Evolutionary conservation across 129 eudicot genomes (phyloP), one percentile per base, ranked within the genome.

Genomic region (Dittrichia graveolens): DNA sequence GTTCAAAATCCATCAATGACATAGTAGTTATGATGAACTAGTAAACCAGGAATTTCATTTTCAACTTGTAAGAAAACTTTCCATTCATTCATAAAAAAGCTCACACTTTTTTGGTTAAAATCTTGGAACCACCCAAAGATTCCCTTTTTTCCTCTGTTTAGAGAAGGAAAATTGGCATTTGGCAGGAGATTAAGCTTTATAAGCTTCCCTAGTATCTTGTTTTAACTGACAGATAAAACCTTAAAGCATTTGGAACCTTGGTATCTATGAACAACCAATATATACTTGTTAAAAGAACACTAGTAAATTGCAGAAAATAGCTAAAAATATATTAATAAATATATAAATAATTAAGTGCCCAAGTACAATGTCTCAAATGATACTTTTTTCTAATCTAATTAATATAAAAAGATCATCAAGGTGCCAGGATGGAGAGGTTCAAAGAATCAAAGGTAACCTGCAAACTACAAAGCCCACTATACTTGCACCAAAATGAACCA

Each of bases 341-440:
- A 2, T 4, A 24, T 18, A 10, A 56, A 11, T 31, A 8, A n/a
- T 2, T 24, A 19, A 40, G 61, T 19, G 49, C 34, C 60, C 38
- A 67, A 49, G 19, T 67, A 76, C 59, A 76, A 38, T 67, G 52
- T 67, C 69, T 31, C 31, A 19, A 13, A 67, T 16, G 35, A 31
- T 55, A 55, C 41, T 60, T 67, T 70, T 52, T 48, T 19, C 61
- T 37, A 40, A 67, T 31, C 31, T 15, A 61, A 77, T 34, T 47
- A 52, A 69, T 42, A 50, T 70, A 34, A 75, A 18, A 73, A 62
- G 62, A 65, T 78, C 59, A 79, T 45, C 44, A 71, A 44, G 41
- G 15, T 72, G 6, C 74, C 82, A 40, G 54, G 24, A 71, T 78
- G 45, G n/a, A 13, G 72, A 53, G 35, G 45, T 15, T 42, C 19